A percentile compares a stretch with the other conserved stretches of the same genome.
Evolutionary conservation across 768 basidiomycete genomes (phyloP).

Genomic region (Lactifluus piperatus): DNA sequence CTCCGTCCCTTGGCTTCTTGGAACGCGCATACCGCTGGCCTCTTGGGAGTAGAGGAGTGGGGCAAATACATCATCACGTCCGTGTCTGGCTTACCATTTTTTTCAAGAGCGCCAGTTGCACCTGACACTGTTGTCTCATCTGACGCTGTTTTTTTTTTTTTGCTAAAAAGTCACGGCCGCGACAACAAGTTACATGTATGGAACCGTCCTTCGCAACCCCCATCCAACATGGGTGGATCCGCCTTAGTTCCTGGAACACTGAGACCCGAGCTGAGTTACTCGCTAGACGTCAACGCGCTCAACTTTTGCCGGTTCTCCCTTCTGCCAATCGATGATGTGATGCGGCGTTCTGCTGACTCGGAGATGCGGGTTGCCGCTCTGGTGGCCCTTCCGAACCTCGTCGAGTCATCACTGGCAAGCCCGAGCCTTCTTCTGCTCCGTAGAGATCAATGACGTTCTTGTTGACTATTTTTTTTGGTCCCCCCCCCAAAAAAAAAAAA

Average conservation of each 20-base stretch:
- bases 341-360: constrained; percentile 10
- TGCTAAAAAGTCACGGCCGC: constrained; percentile 56
- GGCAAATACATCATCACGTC: constrained; percentile 65
- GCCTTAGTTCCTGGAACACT: constrained; percentile 44
- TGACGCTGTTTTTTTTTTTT: neutral
- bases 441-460: too few species aligned
- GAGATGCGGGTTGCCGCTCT: constrained; percentile 31
- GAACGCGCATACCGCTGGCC: constrained; percentile 68
- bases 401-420: constrained; percentile 76
- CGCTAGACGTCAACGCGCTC: constrained; percentile 85
- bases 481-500: too few species aligned
- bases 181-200: constrained; percentile 84
- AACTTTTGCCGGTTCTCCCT: constrained; percentile 91
- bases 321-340: constrained; percentile 23
- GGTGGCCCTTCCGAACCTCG: constrained; percentile 78
- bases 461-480: too few species aligned
- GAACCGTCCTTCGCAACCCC: constrained; percentile 40
- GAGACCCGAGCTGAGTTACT: constrained; percentile 47
- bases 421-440: neutral
- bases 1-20: constrained; percentile 68
- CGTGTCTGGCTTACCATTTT: constrained; percentile 27
- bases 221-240: constrained; percentile 39
- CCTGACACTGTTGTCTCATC: neutral
- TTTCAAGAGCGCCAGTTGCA: neutral
- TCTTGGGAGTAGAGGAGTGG: constrained; percentile 78